A percentile compares a stretch with the other conserved stretches of the same genome.
phyloP scores from a whole-genome alignment of 2,329 filamentous ascomycete genomes.

The Aspergillus quadrilineatus region DNA sequence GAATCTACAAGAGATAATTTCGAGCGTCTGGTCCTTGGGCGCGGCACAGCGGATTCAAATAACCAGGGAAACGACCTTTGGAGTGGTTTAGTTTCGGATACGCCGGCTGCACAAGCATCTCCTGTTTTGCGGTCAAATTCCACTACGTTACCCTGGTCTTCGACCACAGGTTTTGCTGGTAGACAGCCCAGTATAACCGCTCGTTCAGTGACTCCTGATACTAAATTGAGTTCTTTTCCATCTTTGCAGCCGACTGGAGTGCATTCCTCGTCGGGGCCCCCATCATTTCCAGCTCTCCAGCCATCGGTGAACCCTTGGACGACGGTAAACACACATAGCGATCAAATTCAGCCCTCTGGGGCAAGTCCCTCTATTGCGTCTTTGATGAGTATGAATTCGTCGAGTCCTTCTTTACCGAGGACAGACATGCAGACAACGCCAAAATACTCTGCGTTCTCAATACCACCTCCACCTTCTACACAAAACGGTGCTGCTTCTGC shows the following conservation, averaged over 20 bases:
- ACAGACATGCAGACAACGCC: slow-evolving; percentile 22
- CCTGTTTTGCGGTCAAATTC: slow-evolving; percentile 22
- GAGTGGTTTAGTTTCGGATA: slow-evolving; percentile 33
- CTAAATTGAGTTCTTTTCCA: slow-evolving; percentile 49
- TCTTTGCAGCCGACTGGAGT: slow-evolving; percentile 44
- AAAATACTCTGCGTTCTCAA: slow-evolving; percentile 40
- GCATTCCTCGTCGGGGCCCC: slow-evolving; percentile 29
- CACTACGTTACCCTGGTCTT: slow-evolving; percentile 46
- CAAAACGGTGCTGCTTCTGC: slow-evolving; percentile 18
- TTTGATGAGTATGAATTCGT: slow-evolving; percentile 26
- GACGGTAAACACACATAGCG: slow-evolving; percentile 14
- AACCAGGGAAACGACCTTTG: slow-evolving; percentile 34
- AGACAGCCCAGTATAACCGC: slow-evolving; percentile 28
- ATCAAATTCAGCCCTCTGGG: slow-evolving; percentile 17
- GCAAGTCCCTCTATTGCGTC: slow-evolving; percentile 24
- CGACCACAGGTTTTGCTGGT: slow-evolving; percentile 25
- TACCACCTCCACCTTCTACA: slow-evolving; percentile 41
- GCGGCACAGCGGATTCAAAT: slow-evolving; percentile 41
- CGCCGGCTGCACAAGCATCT: slow-evolving; percentile 27
- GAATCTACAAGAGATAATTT: slow-evolving; percentile 70
- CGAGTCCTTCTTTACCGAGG: slow-evolving; percentile 18
- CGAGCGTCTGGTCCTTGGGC: slow-evolving; percentile 83
- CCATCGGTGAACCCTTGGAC: slow-evolving; percentile 28
- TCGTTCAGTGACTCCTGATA: slow-evolving; percentile 55
- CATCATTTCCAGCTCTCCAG: slow-evolving; percentile 30